A percentile compares a stretch with the other conserved stretches of the same genome.
Conservation (phyloP, 2,329 filamentous ascomycete genomes). For the Trichoderma guizhouense region DNA sequence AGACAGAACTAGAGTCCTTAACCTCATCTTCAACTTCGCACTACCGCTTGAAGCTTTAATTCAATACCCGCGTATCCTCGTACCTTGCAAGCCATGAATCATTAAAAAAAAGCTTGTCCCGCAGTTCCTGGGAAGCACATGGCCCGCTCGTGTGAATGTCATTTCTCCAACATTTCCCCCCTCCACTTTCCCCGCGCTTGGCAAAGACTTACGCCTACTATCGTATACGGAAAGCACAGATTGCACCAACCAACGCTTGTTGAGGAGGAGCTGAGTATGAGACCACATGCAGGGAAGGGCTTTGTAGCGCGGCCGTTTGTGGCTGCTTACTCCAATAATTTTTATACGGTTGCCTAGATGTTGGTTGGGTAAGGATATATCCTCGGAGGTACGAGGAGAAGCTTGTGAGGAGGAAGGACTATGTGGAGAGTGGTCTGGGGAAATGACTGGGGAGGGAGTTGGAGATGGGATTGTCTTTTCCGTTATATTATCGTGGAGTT, state of each 20-base stretch:
- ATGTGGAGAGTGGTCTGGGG: not conserved
- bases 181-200: not conserved
- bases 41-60: not conserved
- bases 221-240: not conserved
- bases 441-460: not conserved
- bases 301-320: not conserved
- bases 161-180: not conserved
- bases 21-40: not conserved
- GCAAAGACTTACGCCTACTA: not conserved
- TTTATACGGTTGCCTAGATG: not conserved
- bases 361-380: not conserved
- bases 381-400: not conserved
- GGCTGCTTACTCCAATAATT: not conserved
- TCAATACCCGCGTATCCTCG: not conserved
- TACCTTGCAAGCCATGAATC: not conserved
- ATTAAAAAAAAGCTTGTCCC: not conserved
- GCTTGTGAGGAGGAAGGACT: not conserved
- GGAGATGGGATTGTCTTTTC: not conserved
- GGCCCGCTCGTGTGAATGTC: not conserved
- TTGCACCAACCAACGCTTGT: not conserved
- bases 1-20: not conserved
- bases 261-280: not conserved
- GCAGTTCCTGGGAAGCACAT: not conserved
- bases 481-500: conserved; percentile 7
- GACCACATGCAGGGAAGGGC: not conserved